Conservation (phyloP, 768 basidiomycete species). For the Panus rudis region DNA sequence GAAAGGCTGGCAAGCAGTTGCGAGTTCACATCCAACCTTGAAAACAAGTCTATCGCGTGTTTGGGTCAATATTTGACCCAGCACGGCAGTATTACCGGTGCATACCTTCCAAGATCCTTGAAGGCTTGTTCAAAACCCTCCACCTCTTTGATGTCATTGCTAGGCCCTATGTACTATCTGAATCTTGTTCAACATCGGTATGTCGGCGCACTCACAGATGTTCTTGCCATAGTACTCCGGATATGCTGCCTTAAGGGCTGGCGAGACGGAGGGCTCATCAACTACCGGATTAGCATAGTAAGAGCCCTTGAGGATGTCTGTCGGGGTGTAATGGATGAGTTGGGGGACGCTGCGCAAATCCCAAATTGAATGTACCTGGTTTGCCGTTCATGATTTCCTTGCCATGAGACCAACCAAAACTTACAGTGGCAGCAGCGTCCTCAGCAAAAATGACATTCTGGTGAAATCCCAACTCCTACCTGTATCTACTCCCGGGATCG, state of each 20-base stretch:
- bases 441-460: neutral
- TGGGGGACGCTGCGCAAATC: neutral
- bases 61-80: neutral
- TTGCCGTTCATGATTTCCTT: slow-evolving; percentile 98
- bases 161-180: slow-evolving; percentile 46
- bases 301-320: slow-evolving; percentile 84
- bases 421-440: slow-evolving; percentile 23
- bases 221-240: slow-evolving; percentile 86
- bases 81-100: neutral
- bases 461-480: slow-evolving; percentile 36
- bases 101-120: slow-evolving; percentile 72
- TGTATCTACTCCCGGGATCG: slow-evolving; percentile 67
- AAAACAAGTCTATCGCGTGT: slow-evolving; percentile 58
- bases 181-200: neutral
- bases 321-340: neutral
- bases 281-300: slow-evolving; percentile 87
- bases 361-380: slow-evolving; percentile 42
- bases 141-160: slow-evolving; percentile 45
- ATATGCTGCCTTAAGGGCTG: slow-evolving; percentile 46
- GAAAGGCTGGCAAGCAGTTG: slow-evolving; percentile 86
- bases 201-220: slow-evolving; percentile 52
- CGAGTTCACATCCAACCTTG: slow-evolving; percentile 73
- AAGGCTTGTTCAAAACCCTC: slow-evolving; percentile 84
- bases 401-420: slow-evolving; percentile 98
- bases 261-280: slow-evolving; percentile 57